Evolutionary conservation across 1,284 basidiomycete species (phyloP), one percentile per base, ranked within the genome.

Genomic region (Malassezia nana): DNA sequence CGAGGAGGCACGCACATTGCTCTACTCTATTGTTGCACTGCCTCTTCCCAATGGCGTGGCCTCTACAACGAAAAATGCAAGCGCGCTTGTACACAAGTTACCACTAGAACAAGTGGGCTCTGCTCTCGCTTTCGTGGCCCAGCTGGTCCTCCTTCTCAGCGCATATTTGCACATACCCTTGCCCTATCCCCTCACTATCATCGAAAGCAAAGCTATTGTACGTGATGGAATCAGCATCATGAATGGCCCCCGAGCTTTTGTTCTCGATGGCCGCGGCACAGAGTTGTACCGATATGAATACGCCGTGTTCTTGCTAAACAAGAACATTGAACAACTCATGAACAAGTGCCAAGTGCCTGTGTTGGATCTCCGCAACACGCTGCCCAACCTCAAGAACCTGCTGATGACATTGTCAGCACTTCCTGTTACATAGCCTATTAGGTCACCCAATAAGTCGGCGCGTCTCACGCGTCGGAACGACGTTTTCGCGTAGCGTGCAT

Each of bases 271-370:
- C 0, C 87, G 83, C 75, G 89, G 90, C 9, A 89, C 95, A 52
- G 94, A 98, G 74, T 84, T 84, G 35, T 96, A 96, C 76, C 81
- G 94, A 25, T 99, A 94, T 74, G 92, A 98, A 74, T 99, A 98
- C 76, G 94, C 85, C 8, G 90, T 96, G 4, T 98, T 94, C 73
- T 76, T 98, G 43, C 78, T 98, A 32, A 98, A 98, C 78, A 99
- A 98, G 77, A 80, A 99, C 74, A 89, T 98, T 60, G 92, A 98
- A 77, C 53, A 64, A 54, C 61, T 72, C 29, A 64, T 69, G 64
- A 67, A 67, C 47, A 56, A 58, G n/a, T 55, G 65, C 49, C 50
- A 50, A 46, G 49, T 70, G 38, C 58, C 85, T 16, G 83, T 89
- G 69, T 79, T 96, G 52, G 94, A 99, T 75, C 83, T 95, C 76